Percentiles rank a stretch among this genome's conserved stretches.
Evolutionary conservation across 1,284 basidiomycete species (phyloP).

Genomic region (Prillingera fragicola): DNA sequence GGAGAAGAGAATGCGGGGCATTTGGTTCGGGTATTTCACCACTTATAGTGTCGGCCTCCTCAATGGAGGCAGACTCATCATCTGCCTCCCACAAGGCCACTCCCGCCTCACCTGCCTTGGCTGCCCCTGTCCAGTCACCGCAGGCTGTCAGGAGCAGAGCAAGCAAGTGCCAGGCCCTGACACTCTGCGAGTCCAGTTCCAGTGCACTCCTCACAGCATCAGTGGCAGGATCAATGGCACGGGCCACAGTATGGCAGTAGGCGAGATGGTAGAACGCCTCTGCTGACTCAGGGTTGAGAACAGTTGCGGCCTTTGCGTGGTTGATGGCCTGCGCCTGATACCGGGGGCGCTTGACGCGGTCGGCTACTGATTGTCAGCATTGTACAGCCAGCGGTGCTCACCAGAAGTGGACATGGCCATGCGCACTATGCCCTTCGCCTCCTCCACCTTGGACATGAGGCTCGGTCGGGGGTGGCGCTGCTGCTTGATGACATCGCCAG

Average conservation of each 20-base stretch:
- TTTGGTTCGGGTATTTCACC: conserved; percentile 23
- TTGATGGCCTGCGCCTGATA: conserved; percentile 60
- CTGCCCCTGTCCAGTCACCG: conserved; percentile 76
- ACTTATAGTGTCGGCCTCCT: conserved; percentile 13
- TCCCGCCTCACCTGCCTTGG: conserved; percentile 68
- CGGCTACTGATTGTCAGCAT: conserved; percentile 54
- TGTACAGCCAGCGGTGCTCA: conserved; percentile 6
- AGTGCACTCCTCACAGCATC: conserved; percentile 67
- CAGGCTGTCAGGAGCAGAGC: conserved; percentile 72
- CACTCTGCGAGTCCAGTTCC: conserved; percentile 65
- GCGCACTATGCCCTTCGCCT: conserved; percentile 45
- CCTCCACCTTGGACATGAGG: conserved; percentile 35
- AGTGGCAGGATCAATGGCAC: conserved; percentile 65
- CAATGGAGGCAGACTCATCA: conserved; percentile 33
- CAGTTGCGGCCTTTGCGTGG: conserved; percentile 56
- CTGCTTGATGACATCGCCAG: conserved; percentile 35
- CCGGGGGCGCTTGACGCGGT: conserved; percentile 57
- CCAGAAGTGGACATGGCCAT: conserved; percentile 42
- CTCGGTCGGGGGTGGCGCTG: conserved; percentile 4
- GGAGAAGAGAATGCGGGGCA: too few species aligned
- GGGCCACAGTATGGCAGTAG: conserved; percentile 64
- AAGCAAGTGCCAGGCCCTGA: conserved; percentile 86
- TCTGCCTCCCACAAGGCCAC: conserved; percentile 53
- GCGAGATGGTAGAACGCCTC: conserved; percentile 71
- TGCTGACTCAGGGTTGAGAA: conserved; percentile 57